Percentiles rank a stretch among this genome's conserved stretches.
Conservation (phyloP, 345 rosid genomes). For the Rubroshorea leprosula region DNA sequence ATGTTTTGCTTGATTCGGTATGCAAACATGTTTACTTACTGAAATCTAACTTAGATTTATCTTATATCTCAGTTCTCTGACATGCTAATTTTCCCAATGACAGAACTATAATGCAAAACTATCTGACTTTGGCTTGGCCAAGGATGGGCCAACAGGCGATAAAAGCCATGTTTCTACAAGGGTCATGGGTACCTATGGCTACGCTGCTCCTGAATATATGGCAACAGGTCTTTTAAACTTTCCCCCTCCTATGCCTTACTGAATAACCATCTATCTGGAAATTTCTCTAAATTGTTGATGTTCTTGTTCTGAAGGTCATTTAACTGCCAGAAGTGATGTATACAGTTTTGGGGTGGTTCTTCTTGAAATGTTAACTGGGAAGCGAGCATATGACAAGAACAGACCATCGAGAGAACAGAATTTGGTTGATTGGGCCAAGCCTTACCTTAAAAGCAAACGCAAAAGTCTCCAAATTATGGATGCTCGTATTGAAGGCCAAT, state of each 20-base stretch:
- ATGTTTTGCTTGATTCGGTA: constrained; percentile 78
- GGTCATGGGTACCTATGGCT: constrained; percentile 90
- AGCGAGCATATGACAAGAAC: constrained; percentile 73
- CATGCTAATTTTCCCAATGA: constrained; percentile 11
- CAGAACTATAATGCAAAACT: constrained; percentile 76
- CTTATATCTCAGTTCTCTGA: constrained; percentile 6
- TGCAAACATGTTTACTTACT: neutral
- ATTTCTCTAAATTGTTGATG: neutral
- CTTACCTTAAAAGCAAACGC: constrained; percentile 66
- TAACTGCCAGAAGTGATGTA: constrained; percentile 73
- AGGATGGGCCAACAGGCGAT: constrained; percentile 82
- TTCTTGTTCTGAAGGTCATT: constrained; percentile 42
- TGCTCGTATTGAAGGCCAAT: constrained; percentile 57
- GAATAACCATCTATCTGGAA: neutral
- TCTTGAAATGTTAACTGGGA: constrained; percentile 82
- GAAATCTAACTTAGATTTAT: neutral
- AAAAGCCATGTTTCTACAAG: constrained; percentile 84
- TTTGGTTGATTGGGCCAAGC: constrained; percentile 88
- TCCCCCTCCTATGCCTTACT: too few species aligned
- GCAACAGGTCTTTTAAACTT: too few species aligned
- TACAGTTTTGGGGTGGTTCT: constrained; percentile 93
- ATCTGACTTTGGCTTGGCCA: constrained; percentile 92
- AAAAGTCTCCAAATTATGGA: constrained; percentile 72
- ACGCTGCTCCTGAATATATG: constrained; percentile 78
- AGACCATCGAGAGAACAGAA: constrained; percentile 73